Evolutionary conservation across 2,329 filamentous ascomycete species (phyloP).

Genomic region (Didymella exigua): DNA sequence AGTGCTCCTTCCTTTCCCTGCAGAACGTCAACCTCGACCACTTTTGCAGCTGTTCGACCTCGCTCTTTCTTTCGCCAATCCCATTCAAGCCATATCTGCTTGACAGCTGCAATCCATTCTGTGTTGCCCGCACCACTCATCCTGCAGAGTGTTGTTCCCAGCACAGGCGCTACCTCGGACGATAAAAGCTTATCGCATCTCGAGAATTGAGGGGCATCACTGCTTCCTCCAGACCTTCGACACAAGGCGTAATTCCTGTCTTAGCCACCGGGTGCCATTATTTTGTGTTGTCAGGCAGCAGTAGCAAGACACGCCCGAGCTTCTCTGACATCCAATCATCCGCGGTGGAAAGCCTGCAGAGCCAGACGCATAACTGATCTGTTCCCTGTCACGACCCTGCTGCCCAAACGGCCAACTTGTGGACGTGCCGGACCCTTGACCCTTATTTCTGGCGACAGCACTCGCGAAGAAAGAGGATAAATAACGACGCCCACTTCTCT

Average conservation of each 20-base stretch:
- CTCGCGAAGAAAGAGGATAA: conserved; percentile 38
- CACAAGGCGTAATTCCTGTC: conserved; percentile 12
- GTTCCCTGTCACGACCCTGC: conserved; percentile 39
- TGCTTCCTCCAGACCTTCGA: conserved; percentile 18
- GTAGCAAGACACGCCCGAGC: conserved; percentile 31
- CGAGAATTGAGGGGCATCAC: conserved; percentile 31
- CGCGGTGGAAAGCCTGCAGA: conserved; percentile 23
- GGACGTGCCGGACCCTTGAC: conserved; percentile 27
- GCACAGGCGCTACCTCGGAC: conserved; percentile 38
- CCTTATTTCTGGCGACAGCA: conserved; percentile 26
- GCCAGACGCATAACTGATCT: conserved; percentile 33
- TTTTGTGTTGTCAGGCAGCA: conserved; percentile 42
- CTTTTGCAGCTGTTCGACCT: background rate
- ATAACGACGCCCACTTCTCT: conserved; percentile 19
- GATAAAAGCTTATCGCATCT: conserved; percentile 43
- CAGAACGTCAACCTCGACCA: conserved; percentile 15
- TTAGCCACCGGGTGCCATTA: conserved; percentile 7
- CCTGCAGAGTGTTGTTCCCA: conserved; percentile 22
- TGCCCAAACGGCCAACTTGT: conserved; percentile 31
- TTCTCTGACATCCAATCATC: conserved; percentile 39
- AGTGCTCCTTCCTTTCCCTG: conserved; percentile 17
- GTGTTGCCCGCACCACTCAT: conserved; percentile 13
- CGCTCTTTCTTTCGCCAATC: background rate
- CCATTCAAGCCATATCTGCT: background rate
- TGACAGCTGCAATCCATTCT: background rate